A percentile compares a stretch with the other conserved stretches of the same genome.
These are phyloP conservation scores for Podospora didyma DNA, from an alignment of 495 filamentous ascomycete genomes.

Conservation along the genomic window DNA sequence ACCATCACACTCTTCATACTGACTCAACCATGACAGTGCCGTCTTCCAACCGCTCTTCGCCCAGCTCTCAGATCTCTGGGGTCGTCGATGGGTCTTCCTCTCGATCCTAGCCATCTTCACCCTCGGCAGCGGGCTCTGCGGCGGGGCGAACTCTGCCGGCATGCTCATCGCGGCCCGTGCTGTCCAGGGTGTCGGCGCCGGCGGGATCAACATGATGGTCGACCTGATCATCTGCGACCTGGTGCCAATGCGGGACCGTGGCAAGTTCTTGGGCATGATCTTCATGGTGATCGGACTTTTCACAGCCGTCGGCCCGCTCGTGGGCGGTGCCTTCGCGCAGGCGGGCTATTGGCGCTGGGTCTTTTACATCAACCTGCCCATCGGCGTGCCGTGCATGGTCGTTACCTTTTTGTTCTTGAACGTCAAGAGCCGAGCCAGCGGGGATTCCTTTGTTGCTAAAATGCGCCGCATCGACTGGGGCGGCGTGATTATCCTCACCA, in stretches of 20 bases:
- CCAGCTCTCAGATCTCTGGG: conserved; percentile 21
- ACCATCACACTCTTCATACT: neutral
- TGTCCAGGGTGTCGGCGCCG: conserved; percentile 75
- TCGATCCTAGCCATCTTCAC: conserved; percentile 32
- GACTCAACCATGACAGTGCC: neutral
- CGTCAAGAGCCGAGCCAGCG: conserved; percentile 17
- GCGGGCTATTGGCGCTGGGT: conserved; percentile 28
- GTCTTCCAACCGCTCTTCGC: conserved; percentile 18
- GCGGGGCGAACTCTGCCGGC: conserved; percentile 24
- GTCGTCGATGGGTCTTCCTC: conserved; percentile 17
- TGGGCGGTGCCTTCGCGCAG: conserved; percentile 65
- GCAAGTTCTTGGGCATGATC: conserved; percentile 38
- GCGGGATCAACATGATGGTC: conserved; percentile 70
- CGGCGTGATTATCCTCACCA: conserved; percentile 27
- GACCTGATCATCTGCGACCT: conserved; percentile 70
- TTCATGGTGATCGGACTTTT: conserved; percentile 59
- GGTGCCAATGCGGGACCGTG: conserved; percentile 62
- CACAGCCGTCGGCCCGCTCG: conserved; percentile 62
- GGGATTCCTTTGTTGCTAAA: conserved; percentile 13
- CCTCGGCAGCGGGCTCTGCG: conserved; percentile 42
- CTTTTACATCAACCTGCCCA: conserved; percentile 33
- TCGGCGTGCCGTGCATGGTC: conserved; percentile 20
- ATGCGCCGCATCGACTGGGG: conserved; percentile 25
- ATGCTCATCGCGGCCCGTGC: conserved; percentile 75
- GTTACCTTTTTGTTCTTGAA: conserved; percentile 29